Evolutionary conservation across 805 yeast species (phyloP), one percentile per base, ranked within the genome.

Genomic region (Metschnikowia anglica): DNA sequence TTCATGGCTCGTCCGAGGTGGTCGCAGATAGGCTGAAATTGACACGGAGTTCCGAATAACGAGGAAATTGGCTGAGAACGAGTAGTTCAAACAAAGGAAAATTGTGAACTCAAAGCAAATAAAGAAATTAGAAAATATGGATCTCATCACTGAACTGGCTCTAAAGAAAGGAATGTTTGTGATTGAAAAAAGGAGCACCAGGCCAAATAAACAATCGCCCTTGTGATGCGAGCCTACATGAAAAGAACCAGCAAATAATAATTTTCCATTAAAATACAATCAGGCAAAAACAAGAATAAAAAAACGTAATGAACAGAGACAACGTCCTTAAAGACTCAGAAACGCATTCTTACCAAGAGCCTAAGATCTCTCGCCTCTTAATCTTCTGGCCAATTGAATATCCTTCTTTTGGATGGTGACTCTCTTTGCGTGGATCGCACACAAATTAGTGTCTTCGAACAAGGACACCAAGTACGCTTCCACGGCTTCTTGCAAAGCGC

Each of bases 401-500:
- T 69, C 74, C 63, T 69, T 69, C 72, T 69, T 68, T 56, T 68
- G 73, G 56, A 69, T 69, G 42, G 74, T 69, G 47, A 68, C 73
- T 65, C 73, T 67, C 68, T 68, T 68, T 49, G 73, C 73, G 66
- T 68, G 73, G 52, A 68, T 68, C 43, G 74, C 74, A 63, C 74
- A 68, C 65, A 68, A 68, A 66, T 68, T 68, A 46, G 74, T 68
- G 62, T 68, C 74, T 62, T 68, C 74, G 47, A 68, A 68, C 54
- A 68, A 65, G 37, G 72, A 67, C 45, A 68, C 74, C 57, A 68
- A 66, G 66, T 68, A 68, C 40, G 74, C 74, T 62, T 68, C 74
- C 32, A 68, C 74, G 49, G 74, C 64, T 66, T 68, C 74, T 58
- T 68, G 74, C 52, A 68, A 65, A 45, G 74, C 74, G 59, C 73